Percentiles rank a stretch among this genome's conserved stretches.
Conservation (phyloP, 768 basidiomycete genomes). For the Dioszegia hungarica region DNA sequence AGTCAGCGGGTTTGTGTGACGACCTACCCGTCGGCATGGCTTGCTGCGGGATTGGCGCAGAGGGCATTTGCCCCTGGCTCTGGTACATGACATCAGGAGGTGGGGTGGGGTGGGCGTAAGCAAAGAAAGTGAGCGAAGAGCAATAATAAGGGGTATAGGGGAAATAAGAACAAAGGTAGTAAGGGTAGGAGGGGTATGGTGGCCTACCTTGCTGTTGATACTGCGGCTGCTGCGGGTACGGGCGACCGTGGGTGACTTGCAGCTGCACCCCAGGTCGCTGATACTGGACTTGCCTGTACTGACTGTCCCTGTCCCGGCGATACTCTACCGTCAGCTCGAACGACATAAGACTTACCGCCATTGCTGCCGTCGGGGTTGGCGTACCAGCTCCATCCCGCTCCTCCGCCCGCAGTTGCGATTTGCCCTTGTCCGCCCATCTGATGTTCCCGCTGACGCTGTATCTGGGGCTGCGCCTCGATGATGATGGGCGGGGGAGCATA, state of each 20-base stretch:
- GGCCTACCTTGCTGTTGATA: constrained; percentile 6
- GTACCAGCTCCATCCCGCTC: constrained; percentile 42
- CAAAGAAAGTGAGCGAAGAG: constrained; percentile 4
- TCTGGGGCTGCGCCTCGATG: not conserved
- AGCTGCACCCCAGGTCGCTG: constrained; percentile 35
- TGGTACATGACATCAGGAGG: not conserved
- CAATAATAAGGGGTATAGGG: constrained; percentile 2
- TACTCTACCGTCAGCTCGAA: not conserved
- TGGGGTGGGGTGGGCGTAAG: not conserved
- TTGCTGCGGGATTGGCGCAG: not conserved
- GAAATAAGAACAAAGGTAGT: constrained; percentile 1
- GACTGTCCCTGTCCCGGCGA: not conserved
- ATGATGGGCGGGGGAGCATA: not conserved
- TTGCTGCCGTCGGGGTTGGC: constrained; percentile 17
- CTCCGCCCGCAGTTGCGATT: constrained; percentile 20
- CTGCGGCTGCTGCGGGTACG: not conserved
- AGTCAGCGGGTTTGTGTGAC: not conserved
- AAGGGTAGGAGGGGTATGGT: not conserved
- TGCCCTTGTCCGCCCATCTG: constrained; percentile 44
- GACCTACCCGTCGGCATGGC: too few relatives aligned
- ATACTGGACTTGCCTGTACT: constrained; percentile 18
- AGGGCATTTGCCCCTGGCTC: not conserved
- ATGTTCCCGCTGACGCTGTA: not conserved
- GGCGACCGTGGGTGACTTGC: constrained; percentile 10
- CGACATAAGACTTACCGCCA: not conserved